Percentiles rank a stretch among this genome's conserved stretches.
phyloP scores from a whole-genome alignment of 1,284 basidiomycete genomes.

The Cronartium ribicola region DNA sequence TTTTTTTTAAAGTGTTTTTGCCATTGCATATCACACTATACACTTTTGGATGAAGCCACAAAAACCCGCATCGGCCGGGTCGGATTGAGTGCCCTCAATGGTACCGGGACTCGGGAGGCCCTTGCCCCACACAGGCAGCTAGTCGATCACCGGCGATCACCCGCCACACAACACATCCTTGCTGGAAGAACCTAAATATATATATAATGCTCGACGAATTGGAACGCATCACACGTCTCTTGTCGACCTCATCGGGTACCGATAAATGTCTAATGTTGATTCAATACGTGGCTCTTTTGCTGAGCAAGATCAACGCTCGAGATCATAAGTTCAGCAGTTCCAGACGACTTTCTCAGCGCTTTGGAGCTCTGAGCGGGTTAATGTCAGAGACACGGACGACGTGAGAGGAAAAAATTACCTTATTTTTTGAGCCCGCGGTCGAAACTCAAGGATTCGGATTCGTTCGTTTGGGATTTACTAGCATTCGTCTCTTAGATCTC shows the following conservation, averaged over 20 bases:
- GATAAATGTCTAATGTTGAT: constrained; percentile 40
- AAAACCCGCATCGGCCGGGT: not conserved
- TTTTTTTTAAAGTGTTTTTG: too few species aligned
- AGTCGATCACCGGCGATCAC: too few species aligned
- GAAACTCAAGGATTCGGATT: not conserved
- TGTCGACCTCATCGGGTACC: constrained; percentile 33
- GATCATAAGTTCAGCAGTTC: not conserved
- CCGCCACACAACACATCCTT: too few species aligned
- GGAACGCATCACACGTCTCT: constrained; percentile 31
- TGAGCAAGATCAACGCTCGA: constrained; percentile 11
- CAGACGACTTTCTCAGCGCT: constrained; percentile 12
- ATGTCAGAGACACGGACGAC: constrained; percentile 39
- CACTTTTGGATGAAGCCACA: too few species aligned
- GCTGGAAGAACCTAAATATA: too few species aligned
- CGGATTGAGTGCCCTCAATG: too few species aligned
- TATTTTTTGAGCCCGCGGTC: not conserved
- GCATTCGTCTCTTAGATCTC: constrained; percentile 35
- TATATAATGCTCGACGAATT: not conserved
- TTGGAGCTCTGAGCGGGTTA: constrained; percentile 19
- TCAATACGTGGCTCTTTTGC: constrained; percentile 24
- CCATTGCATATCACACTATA: too few species aligned
- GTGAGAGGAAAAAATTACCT: constrained; percentile 4
- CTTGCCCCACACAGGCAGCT: too few species aligned
- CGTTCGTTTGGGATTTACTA: constrained; percentile 1
- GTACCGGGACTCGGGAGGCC: too few species aligned